phyloP scores from a whole-genome alignment of 2,329 filamentous ascomycete species.

The Microsporum audouinii region DNA sequence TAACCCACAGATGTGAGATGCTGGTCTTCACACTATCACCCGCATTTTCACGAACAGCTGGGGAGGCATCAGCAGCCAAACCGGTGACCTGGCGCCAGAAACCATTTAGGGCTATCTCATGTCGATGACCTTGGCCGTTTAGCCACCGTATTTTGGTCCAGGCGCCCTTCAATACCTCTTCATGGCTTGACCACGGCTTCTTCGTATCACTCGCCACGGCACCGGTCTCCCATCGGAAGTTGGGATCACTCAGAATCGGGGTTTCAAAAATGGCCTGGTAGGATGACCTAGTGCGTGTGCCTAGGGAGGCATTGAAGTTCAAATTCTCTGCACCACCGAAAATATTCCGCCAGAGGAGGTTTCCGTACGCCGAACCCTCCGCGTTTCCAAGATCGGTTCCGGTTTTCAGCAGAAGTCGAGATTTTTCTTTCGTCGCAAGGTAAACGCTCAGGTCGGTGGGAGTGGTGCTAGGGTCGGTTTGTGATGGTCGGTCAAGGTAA shows the following conservation, averaged over 20 bases:
- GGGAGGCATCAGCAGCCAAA: constrained; percentile 62
- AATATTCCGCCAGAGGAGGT: constrained; percentile 77
- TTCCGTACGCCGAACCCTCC: constrained; percentile 86
- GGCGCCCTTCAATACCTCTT: constrained; percentile 73
- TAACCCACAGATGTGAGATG: constrained; percentile 66
- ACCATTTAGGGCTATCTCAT: constrained; percentile 69
- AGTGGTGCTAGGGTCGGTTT: constrained; percentile 55
- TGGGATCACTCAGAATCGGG: constrained; percentile 72
- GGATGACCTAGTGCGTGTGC: constrained; percentile 80
- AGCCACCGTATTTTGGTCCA: constrained; percentile 67
- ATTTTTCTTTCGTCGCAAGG: constrained; percentile 65
- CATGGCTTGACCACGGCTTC: constrained; percentile 88
- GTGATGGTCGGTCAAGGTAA: constrained; percentile 65
- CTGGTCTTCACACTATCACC: constrained; percentile 87
- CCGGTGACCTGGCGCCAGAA: constrained; percentile 83
- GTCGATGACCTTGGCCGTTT: constrained; percentile 51
- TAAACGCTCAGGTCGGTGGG: constrained; percentile 72
- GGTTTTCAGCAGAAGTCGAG: constrained; percentile 77
- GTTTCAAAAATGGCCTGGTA: constrained; percentile 80
- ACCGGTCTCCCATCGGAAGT: constrained; percentile 66
- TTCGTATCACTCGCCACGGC: constrained; percentile 72
- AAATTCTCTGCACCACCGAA: constrained; percentile 89
- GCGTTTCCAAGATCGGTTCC: constrained; percentile 89
- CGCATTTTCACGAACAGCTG: constrained; percentile 70
- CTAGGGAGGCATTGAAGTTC: constrained; percentile 73